Evolutionary conservation across 2,329 filamentous ascomycete species (phyloP).

Genomic region (Exophiala dermatitidis): DNA sequence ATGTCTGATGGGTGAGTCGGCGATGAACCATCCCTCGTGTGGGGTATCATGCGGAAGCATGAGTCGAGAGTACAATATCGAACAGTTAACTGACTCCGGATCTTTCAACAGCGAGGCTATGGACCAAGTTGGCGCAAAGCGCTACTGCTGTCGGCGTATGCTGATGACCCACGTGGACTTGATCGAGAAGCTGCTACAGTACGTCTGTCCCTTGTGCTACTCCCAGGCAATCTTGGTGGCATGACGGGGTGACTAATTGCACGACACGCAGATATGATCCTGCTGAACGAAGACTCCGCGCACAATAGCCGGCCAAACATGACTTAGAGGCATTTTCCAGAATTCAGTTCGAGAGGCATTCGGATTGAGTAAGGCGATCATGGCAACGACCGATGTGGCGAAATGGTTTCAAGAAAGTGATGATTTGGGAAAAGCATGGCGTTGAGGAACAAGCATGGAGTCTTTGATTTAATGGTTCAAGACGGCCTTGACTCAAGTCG

Average conservation of each 20-base stretch:
- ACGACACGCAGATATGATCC: constrained; percentile 20
- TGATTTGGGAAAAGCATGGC: too few relatives aligned
- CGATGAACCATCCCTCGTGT: neutral
- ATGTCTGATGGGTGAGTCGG: constrained; percentile 62
- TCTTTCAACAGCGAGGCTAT: constrained; percentile 68
- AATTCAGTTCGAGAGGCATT: neutral
- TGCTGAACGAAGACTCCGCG: constrained; percentile 20
- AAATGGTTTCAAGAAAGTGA: neutral
- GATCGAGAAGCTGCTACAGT: constrained; percentile 97
- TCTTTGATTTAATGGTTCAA: too few relatives aligned
- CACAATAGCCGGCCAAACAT: constrained; percentile 6
- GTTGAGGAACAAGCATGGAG: too few relatives aligned
- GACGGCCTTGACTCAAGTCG: too few relatives aligned
- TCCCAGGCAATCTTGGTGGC: neutral
- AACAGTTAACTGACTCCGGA: neutral
- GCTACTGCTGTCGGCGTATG: constrained; percentile 99
- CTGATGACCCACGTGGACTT: constrained; percentile 99
- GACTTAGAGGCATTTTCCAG: neutral
- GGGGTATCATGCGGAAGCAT: too few relatives aligned
- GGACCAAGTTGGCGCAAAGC: constrained; percentile 85
- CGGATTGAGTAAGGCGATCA: neutral
- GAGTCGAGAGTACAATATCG: neutral
- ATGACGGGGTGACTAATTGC: neutral
- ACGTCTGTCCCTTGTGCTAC: constrained; percentile 33
- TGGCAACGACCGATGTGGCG: neutral